Evolutionary conservation across 352 stramenopile genomes (phyloP).

Genomic region (Bremia lactucae): DNA sequence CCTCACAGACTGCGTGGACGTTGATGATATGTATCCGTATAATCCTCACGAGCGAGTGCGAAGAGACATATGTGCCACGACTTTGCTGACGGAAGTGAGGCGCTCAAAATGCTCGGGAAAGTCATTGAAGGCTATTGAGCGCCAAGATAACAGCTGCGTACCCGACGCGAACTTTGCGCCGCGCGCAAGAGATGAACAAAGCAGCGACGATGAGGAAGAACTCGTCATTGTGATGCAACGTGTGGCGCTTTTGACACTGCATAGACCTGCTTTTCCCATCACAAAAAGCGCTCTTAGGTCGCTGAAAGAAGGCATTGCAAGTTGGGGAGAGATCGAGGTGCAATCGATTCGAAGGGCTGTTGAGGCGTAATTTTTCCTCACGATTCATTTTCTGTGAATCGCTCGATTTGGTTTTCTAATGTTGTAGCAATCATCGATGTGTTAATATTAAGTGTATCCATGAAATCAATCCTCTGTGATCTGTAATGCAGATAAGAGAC

Average conservation of each 20-base stretch:
- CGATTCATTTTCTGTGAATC: too few relatives aligned
- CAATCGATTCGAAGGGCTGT: constrained; percentile 23
- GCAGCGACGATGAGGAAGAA: constrained; percentile 5
- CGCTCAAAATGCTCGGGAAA: constrained; percentile 4
- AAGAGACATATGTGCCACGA: constrained; percentile 27
- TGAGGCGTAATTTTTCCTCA: constrained; percentile 15
- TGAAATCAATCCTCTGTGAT: too few relatives aligned
- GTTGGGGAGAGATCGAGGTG: constrained; percentile 22
- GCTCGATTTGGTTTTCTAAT: too few relatives aligned
- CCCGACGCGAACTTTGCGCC: not conserved
- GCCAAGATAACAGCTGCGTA: not conserved
- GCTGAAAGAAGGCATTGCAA: constrained; percentile 22
- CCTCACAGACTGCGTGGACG: constrained; percentile 30
- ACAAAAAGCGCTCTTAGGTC: constrained; percentile 11
- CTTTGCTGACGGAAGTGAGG: constrained; percentile 15
- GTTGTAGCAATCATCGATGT: too few relatives aligned
- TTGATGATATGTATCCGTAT: constrained; percentile 38
- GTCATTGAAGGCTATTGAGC: constrained; percentile 2
- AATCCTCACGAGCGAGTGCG: constrained; percentile 18
- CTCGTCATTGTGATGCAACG: constrained; percentile 25
- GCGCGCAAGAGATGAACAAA: not conserved
- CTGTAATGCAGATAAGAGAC: too few relatives aligned
- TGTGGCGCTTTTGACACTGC: constrained; percentile 22
- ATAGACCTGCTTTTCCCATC: constrained; percentile 20
- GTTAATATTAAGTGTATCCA: too few relatives aligned